Base-by-base conservation (phyloP, 345 rosid genomes). In the Populus davidiana region DNA sequence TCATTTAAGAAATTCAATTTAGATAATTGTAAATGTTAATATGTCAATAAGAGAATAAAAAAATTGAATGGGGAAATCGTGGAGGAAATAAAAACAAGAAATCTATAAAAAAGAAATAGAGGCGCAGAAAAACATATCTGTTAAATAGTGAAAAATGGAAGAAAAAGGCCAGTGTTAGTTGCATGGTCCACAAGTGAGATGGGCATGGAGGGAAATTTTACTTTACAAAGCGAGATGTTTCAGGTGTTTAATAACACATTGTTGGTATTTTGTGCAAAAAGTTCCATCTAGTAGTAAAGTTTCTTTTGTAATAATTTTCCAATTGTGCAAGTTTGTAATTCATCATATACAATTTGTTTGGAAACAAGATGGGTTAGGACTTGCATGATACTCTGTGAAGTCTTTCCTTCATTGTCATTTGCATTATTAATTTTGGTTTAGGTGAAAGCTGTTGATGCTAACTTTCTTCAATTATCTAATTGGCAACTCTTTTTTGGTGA, bases 401-500 rank as follows among this genome's bases (percentile, higher is more conserved):
- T 18, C 59, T 18, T 50, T 2, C 12, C 16, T 17, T 67, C 13
- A 12, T 18, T 67, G 16, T 54, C 65, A 9, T 74, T 68, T 66
- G 13, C 69, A 59, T 43, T 8, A 63, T n/a, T 75, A 12, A 23
- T 65, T 3, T n/a, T 56, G 16, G 23, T 54, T 23, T n/a, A 54
- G 39, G 25, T 38, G 27, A 12, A 73, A 33, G 70, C 47, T 44
- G 70, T 25, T 56, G 49, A 17, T 65, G 49, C 2, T 68, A 66
- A 36, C 39, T n/a, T 38, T 36, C 18, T 6, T 33, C 31, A 33
- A 9, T 75, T 52, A 67, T 59, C 72, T 78, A 44, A 73, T 72
- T 74, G 62, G 38, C 47, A 38, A 9, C 71, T 75, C 71, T 61
- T 72, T 77, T 75, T 65, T 67, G 33, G 62, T 83, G 84, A 75